Evolutionary conservation across 2,329 filamentous ascomycete species (phyloP), one percentile per base, ranked within the genome.

Genomic region (Penicillium sp.): DNA sequence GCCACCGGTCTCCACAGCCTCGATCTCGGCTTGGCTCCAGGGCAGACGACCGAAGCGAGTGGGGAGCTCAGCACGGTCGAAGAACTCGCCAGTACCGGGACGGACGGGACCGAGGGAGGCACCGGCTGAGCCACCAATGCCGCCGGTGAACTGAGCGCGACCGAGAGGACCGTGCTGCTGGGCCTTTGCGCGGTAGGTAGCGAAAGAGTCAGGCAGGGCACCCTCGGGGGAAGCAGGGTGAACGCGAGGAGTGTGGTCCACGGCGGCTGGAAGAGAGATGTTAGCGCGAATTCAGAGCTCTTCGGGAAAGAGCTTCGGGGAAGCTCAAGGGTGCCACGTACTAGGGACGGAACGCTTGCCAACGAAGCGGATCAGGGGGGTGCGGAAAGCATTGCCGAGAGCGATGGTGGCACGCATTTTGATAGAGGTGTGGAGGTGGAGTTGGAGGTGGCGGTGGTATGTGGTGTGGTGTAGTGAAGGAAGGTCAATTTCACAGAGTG

Each of bases 1-100:
- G 56, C 95, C 95, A 54, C 93, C 95, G 55, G 91, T 95, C 85
- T 97, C 92, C 70, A 99, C 85, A 23, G 92, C 93, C 76, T 98
- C 95, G 59, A 99, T 99, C 84, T 99, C 95, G 44, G 88, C 87
- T 67, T 88, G 77, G 37, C 85, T 88, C 78, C 93, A 90, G 13
- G 86, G 84, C 49, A 85, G 80, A 63, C 92, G 85, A 70, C 88
- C 86, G 85, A 97, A 99, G 68, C 93, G 86, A 62, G 81, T 74
- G 19, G 95, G 93, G 25, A 99, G 87, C 78, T 99, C 90, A 67
- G 86, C 90, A 67, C 92, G 87, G 77, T 98, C 95, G 73, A 96
- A 97, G 77, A 84, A 92, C 75, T 91, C 80, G 66, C 93, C 93
- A 69, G 86, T 77, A 58, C 83, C 83, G 37, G 93, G 83, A 65